phyloP scores from a whole-genome alignment of 1,139 yeast species.

The Kodamaea derodonti region DNA sequence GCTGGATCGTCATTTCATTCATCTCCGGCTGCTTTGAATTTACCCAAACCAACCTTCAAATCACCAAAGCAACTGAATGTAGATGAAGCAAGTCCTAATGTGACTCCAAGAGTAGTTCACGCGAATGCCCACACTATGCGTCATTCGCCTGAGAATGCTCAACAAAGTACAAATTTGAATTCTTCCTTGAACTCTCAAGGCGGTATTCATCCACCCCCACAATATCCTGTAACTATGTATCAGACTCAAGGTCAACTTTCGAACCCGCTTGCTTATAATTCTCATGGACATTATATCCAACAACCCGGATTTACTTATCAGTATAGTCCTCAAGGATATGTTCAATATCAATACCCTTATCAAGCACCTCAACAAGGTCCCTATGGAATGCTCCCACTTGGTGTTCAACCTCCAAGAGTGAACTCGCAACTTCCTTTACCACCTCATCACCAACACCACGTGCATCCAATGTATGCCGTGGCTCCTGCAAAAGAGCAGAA shows the following conservation, averaged over 20 bases:
- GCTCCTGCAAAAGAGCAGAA: constrained; percentile 26
- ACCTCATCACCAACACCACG: constrained; percentile 8
- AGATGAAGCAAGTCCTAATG: constrained; percentile 1
- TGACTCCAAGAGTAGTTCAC: too few relatives aligned
- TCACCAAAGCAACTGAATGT: constrained; percentile 21
- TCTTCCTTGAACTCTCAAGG: too few relatives aligned
- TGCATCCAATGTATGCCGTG: constrained; percentile 7
- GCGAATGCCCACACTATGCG: too few relatives aligned
- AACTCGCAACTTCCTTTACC: constrained; percentile 4
- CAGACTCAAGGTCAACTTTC: constrained; percentile 12
- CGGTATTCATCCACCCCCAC: constrained; percentile 25
- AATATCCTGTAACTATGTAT: constrained; percentile 29
- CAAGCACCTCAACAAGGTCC: constrained; percentile 5
- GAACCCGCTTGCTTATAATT: constrained; percentile 1
- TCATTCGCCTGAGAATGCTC: too few relatives aligned
- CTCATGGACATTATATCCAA: constrained; percentile 13
- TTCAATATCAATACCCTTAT: constrained; percentile 20
- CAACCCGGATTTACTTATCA: constrained; percentile 29
- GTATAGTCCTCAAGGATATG: constrained; percentile 30
- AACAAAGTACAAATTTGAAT: too few relatives aligned
- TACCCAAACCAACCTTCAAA: constrained; percentile 54
- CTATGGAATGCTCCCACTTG: constrained; percentile 1
- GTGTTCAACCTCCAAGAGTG: constrained; percentile 1
- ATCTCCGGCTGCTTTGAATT: constrained; percentile 53
- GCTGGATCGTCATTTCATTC: constrained; percentile 60